Conservation (phyloP, 2,329 filamentous ascomycete species). For the Hymenoscyphus fructigenus region DNA sequence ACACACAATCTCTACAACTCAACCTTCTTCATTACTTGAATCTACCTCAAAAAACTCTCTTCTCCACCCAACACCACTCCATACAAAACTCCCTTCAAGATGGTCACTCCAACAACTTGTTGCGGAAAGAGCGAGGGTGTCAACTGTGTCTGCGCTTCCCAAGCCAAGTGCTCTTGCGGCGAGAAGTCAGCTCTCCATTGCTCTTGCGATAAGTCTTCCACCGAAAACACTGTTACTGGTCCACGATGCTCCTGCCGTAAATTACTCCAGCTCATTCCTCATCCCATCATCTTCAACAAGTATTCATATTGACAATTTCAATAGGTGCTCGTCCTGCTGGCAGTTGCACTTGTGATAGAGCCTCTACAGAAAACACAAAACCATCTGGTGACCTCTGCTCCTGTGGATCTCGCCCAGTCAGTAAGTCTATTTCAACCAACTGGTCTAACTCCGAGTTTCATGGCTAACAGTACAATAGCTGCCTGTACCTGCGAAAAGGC, state of each 20-base stretch:
- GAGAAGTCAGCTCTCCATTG: conserved; percentile 84
- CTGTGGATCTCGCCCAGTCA: conserved; percentile 72
- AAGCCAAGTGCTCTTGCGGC: conserved; percentile 83
- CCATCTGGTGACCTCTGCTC: conserved; percentile 63
- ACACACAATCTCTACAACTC: not conserved
- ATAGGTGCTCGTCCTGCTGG: conserved; percentile 67
- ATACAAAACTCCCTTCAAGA: conserved; percentile 21
- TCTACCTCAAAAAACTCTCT: not conserved
- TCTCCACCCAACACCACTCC: not conserved
- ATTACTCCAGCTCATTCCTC: conserved; percentile 14
- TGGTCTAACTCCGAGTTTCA: not conserved
- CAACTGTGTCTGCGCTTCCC: conserved; percentile 49
- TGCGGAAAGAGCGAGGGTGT: conserved; percentile 32
- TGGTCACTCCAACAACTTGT: conserved; percentile 34
- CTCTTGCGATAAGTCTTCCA: conserved; percentile 72
- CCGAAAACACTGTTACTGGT: conserved; percentile 73
- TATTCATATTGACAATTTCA: conserved; percentile 8
- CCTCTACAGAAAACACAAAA: conserved; percentile 66
- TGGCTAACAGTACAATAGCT: conserved; percentile 41
- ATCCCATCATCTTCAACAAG: conserved; percentile 33
- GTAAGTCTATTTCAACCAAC: conserved; percentile 46
- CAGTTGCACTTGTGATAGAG: conserved; percentile 77
- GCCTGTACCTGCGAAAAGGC: conserved; percentile 84
- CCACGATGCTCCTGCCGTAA: conserved; percentile 77
- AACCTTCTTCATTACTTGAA: not conserved